Evolutionary conservation across 2,329 filamentous ascomycete genomes (phyloP).

Genomic region (Periglandula ipomoeae): DNA sequence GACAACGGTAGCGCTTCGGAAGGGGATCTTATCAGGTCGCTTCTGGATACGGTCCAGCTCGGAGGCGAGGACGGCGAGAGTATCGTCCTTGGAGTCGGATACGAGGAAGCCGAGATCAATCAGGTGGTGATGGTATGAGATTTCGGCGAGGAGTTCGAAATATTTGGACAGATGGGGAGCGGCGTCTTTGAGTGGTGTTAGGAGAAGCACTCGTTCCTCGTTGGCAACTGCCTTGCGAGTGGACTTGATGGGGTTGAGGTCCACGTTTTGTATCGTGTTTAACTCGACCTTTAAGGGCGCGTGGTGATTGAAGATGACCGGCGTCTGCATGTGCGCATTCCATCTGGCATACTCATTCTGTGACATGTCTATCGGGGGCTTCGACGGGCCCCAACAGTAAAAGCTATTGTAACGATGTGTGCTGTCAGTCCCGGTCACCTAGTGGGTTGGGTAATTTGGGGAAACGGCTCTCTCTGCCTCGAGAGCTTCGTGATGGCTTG

Average conservation of each 20-base stretch:
- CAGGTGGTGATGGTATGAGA: conserved; percentile 89
- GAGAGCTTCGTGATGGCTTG: background rate
- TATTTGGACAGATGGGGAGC: conserved; percentile 74
- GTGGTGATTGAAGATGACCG: conserved; percentile 94
- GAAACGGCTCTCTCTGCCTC: background rate
- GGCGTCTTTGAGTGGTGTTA: conserved; percentile 89
- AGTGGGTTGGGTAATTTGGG: background rate
- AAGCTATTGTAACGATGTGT: conserved; percentile 50
- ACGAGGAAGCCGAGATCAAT: conserved; percentile 95
- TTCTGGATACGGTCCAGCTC: conserved; percentile 86
- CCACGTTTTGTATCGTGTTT: conserved; percentile 65
- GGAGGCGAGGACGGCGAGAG: conserved; percentile 71
- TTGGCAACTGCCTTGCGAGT: conserved; percentile 70
- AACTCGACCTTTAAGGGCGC: conserved; percentile 77
- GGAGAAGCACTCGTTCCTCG: conserved; percentile 79
- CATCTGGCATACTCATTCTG: conserved; percentile 84
- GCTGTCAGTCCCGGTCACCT: conserved; percentile 5
- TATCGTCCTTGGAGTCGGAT: conserved; percentile 85
- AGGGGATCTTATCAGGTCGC: conserved; percentile 68
- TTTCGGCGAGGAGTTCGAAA: conserved; percentile 81
- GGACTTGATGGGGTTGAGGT: conserved; percentile 79
- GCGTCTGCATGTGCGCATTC: conserved; percentile 81
- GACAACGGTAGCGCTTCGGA: conserved; percentile 75
- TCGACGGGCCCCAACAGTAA: conserved; percentile 92
- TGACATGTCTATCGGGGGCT: conserved; percentile 93